phyloP scores from a whole-genome alignment of 768 basidiomycete genomes.

The Epithele typhae region DNA sequence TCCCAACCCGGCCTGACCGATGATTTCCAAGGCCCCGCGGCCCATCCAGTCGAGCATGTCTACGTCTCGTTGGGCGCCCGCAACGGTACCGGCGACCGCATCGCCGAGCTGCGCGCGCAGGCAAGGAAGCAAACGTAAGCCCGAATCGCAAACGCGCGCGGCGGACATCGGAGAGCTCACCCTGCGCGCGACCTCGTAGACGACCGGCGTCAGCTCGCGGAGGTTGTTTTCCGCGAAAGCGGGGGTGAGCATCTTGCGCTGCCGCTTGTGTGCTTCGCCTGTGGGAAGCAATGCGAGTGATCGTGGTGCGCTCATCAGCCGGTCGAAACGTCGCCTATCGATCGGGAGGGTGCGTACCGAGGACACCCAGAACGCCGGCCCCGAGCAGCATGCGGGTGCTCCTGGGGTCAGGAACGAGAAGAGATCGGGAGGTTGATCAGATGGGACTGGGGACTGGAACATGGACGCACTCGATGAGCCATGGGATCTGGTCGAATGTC shows the following conservation, averaged over 20 bases:
- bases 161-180: slow-evolving; percentile 1
- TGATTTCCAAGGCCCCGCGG: slow-evolving; percentile 29
- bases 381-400: slow-evolving; percentile 12
- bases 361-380: slow-evolving; percentile 5
- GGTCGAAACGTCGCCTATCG: no score
- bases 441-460: background rate
- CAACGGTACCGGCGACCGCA: slow-evolving; percentile 9
- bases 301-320: no score
- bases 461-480: slow-evolving; percentile 6
- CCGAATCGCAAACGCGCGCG: no score
- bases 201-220: slow-evolving; percentile 19
- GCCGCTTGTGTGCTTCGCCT: slow-evolving; percentile 21
- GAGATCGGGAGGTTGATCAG: background rate
- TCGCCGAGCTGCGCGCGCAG: slow-evolving; percentile 7
- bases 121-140: background rate
- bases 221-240: slow-evolving; percentile 21
- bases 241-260: slow-evolving; percentile 21
- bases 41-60: slow-evolving; percentile 27
- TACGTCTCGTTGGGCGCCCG: slow-evolving; percentile 8
- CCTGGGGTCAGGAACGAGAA: background rate
- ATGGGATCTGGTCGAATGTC: slow-evolving; percentile 20
- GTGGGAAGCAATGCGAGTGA: background rate
- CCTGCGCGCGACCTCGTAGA: slow-evolving; percentile 16
- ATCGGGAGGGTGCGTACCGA: slow-evolving; percentile 1
- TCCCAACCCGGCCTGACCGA: slow-evolving; percentile 45